Base-by-base conservation (phyloP, 768 basidiomycete genomes). In the Russula dissimulans region DNA sequence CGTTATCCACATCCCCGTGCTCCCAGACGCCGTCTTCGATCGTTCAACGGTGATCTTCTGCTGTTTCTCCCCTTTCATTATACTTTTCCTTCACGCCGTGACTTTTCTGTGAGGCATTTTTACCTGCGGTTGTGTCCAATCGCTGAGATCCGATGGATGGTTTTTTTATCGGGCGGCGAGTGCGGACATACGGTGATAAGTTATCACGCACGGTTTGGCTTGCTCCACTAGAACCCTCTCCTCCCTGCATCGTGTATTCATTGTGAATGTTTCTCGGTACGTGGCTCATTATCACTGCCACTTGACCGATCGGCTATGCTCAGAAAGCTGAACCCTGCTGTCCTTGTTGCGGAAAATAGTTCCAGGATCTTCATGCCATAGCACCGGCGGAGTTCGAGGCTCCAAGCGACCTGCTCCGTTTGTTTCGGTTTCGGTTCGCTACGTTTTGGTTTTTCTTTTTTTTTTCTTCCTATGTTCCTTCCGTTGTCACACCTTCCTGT, bases 231-330 rank as follows among this genome's bases (percentile, higher is more conserved):
- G 10, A n/a, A 4, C 47, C 45, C 38, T 7, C 18, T 52, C 18
- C 45, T 43, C 22, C n/a, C 4, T 15, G 29, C 44, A n/a, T 18
- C 36, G 43, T 38, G 42, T 17, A 45, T 14, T 34, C 34, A 14
- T 45, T 18, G n/a, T 15, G 29, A 39, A 47, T 34, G 36, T 9
- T 43, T 39, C 32, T 41, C 53, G 39, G 44, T 54, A 41, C 17
- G 52, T 54, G 43, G 53, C 48, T 52, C 22, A 32, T 26, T 26
- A 26, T 52, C 49, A 53, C 53, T 39, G 62, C 60, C 55, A 50
- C 59, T 42, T 34, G 47, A 63, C 55, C 61, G 62, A 54, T 54
- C 15, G 41, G 54, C 39, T 34, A 47, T 54, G 44, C 50, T 41
- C 34, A 44, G 54, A 44, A 22, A 56, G 41, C 42, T 54, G 42